phyloP scores from a whole-genome alignment of 1,139 yeast genomes.

The Magnusiomyces tetraspermus region DNA sequence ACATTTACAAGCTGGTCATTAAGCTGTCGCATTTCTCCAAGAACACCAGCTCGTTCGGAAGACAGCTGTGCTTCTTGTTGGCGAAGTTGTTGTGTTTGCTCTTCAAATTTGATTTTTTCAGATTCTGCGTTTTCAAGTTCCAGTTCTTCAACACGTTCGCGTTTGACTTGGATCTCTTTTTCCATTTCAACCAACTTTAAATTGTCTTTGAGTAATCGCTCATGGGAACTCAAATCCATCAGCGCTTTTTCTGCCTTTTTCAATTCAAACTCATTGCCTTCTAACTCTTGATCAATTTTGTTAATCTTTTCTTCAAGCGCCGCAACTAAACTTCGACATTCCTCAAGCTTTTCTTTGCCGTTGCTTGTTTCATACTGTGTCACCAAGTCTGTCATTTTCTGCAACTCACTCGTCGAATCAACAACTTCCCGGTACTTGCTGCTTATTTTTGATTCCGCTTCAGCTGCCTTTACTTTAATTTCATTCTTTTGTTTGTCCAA shows the following conservation, averaged over 20 bases:
- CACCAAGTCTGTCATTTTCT: conserved; percentile 12
- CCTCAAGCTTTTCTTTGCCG: conserved; percentile 11
- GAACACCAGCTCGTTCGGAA: conserved; percentile 62
- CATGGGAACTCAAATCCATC: conserved; percentile 43
- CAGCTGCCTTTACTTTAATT: conserved; percentile 15
- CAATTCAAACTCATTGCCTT: conserved; percentile 17
- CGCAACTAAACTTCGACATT: conserved; percentile 16
- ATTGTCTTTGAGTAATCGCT: conserved; percentile 47
- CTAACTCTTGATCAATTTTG: conserved; percentile 18
- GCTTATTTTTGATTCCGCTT: conserved; percentile 15
- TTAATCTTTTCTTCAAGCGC: conserved; percentile 14
- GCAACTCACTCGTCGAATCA: conserved; percentile 15
- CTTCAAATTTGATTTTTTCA: conserved; percentile 55
- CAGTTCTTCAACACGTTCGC: conserved; percentile 35
- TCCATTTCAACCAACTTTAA: conserved; percentile 20
- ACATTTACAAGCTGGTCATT: conserved; percentile 57
- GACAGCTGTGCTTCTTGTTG: conserved; percentile 48
- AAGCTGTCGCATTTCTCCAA: conserved; percentile 81
- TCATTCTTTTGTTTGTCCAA: conserved; percentile 15
- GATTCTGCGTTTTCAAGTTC: conserved; percentile 55
- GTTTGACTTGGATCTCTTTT: conserved; percentile 35
- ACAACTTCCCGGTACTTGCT: conserved; percentile 13
- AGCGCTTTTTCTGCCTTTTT: conserved; percentile 33
- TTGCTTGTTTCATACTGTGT: conserved; percentile 15
- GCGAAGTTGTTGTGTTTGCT: conserved; percentile 47